phyloP scores from a whole-genome alignment of 371 early-diverging fungal species.

The Mortierella sp. region DNA sequence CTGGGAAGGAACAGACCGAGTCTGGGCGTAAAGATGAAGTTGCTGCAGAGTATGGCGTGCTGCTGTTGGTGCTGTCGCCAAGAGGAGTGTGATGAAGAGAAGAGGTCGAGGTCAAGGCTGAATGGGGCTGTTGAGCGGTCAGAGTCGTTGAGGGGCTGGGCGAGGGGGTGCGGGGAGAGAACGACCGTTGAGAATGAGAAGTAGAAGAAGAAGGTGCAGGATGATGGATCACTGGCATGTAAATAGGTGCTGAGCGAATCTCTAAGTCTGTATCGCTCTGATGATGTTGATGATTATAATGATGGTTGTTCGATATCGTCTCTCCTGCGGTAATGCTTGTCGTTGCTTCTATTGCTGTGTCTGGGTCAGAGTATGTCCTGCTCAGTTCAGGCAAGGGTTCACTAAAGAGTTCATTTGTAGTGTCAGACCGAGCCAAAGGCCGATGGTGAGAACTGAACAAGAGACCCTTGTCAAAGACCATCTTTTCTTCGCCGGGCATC shows the following conservation, averaged over 20 bases:
- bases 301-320: background rate
- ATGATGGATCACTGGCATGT: slow-evolving; percentile 25
- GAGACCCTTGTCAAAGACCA: slow-evolving; percentile 32
- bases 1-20: slow-evolving; percentile 29
- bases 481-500: slow-evolving; percentile 27
- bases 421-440: slow-evolving; percentile 7
- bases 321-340: background rate
- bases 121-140: background rate
- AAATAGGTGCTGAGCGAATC: slow-evolving; percentile 27
- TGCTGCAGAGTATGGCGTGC: background rate
- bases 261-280: background rate
- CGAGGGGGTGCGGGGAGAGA: slow-evolving; percentile 26
- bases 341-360: background rate
- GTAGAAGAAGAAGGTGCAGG: slow-evolving; percentile 7
- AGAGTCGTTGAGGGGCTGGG: slow-evolving; percentile 2
- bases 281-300: background rate
- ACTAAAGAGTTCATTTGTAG: slow-evolving; percentile 6
- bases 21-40: slow-evolving; percentile 20
- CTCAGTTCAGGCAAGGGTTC: slow-evolving; percentile 19
- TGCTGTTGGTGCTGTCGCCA: slow-evolving; percentile 5
- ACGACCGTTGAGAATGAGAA: background rate
- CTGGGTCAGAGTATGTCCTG: slow-evolving; percentile 5
- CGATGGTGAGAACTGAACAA: slow-evolving; percentile 20
- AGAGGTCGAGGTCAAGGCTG: background rate
- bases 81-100: slow-evolving; percentile 1